Percentiles rank a stretch among this genome's conserved stretches.
These are phyloP conservation scores for Leccinum truebloodii DNA, from an alignment of 768 basidiomycete genomes.

Conservation along the genomic window DNA sequence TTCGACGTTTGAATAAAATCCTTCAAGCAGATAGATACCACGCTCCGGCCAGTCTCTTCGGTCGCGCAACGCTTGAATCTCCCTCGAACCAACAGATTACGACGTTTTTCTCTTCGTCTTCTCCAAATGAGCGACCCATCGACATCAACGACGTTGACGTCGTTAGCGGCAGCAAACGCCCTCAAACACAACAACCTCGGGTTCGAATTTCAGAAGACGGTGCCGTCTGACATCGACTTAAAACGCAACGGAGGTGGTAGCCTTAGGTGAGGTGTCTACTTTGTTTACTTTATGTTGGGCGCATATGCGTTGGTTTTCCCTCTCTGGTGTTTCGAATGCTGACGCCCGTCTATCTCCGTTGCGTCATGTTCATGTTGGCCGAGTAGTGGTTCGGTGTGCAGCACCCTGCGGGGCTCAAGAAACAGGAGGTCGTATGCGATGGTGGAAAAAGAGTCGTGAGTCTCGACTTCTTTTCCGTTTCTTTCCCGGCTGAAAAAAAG, in stretches of 20 bases:
- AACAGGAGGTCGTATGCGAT: neutral
- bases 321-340: neutral
- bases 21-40: neutral
- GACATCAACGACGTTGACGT: neutral
- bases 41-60: neutral
- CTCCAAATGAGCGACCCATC: neutral
- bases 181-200: neutral
- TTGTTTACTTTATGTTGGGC: neutral
- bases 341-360: neutral
- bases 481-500: neutral
- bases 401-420: neutral
- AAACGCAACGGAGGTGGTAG: neutral
- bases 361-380: neutral
- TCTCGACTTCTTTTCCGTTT: slow-evolving; percentile 6
- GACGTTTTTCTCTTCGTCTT: neutral
- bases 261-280: neutral
- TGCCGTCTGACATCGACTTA: neutral
- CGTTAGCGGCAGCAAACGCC: neutral
- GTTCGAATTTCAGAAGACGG: neutral
- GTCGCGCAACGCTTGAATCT: neutral
- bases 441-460: neutral
- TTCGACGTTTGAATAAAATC: neutral
- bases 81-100: neutral
- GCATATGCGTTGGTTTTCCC: neutral
- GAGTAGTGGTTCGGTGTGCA: neutral